These are phyloP conservation scores for Clonostachys sp. DNA, from an alignment of 2,329 filamentous ascomycete species.

Conservation along the genomic window DNA sequence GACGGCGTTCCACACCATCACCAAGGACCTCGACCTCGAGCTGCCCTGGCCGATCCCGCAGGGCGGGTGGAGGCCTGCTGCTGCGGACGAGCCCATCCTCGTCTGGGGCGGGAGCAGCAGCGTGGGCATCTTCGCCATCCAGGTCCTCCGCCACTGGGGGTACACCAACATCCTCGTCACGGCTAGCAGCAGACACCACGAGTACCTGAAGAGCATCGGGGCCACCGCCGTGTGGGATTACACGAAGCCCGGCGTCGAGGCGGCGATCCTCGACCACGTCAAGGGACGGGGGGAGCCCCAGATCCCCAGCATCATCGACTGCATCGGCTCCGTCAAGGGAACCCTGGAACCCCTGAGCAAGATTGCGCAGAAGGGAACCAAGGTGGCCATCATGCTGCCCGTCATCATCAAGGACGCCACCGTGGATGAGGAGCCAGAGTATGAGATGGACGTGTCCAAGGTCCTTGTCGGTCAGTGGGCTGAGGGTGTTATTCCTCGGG, in stretches of 20 bases:
- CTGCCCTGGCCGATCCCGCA: constrained; percentile 52
- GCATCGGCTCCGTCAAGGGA: constrained; percentile 44
- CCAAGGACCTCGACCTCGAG: constrained; percentile 42
- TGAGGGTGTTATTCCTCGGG: constrained; percentile 43
- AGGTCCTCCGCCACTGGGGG: constrained; percentile 47
- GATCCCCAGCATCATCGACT: constrained; percentile 47
- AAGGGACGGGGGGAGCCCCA: constrained; percentile 8
- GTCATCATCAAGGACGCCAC: constrained; percentile 51
- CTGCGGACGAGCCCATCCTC: constrained; percentile 32
- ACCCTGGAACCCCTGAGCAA: constrained; percentile 42
- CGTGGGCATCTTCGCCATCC: constrained; percentile 43
- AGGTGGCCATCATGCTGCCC: constrained; percentile 55
- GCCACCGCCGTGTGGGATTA: constrained; percentile 45
- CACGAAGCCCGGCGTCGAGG: constrained; percentile 23
- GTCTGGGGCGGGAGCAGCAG: constrained; percentile 49
- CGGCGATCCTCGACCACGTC: constrained; percentile 21
- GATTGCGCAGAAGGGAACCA: constrained; percentile 41
- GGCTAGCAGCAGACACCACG: constrained; percentile 39
- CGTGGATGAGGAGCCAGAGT: constrained; percentile 40
- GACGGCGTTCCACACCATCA: constrained; percentile 52
- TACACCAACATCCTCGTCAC: constrained; percentile 45
- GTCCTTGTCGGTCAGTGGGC: constrained; percentile 37
- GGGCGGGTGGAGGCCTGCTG: constrained; percentile 22
- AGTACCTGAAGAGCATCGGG: constrained; percentile 33
- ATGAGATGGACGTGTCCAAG: constrained; percentile 45